These are phyloP conservation scores for Entelexis paramagnoliae DNA, from an alignment of 1,139 yeast species.

Conservation along the genomic window DNA sequence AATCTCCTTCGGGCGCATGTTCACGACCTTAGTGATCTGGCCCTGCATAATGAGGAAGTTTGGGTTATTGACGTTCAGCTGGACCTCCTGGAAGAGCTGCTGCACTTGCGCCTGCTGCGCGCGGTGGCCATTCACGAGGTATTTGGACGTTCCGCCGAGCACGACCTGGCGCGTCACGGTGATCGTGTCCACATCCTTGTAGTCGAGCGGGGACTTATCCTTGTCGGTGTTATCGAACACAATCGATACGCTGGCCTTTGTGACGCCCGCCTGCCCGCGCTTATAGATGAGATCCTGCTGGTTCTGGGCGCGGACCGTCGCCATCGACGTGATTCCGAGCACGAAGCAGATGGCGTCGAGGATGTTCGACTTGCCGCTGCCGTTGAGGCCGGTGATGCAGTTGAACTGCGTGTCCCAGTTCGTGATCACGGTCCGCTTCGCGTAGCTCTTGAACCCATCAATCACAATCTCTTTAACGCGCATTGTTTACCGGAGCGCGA, in stretches of 20 bases:
- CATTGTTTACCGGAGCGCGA: slow-evolving; percentile 43
- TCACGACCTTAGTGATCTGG: slow-evolving; percentile 87
- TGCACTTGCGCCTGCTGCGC: slow-evolving; percentile 93
- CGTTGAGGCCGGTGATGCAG: slow-evolving; percentile 95
- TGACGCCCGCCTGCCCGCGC: slow-evolving; percentile 96
- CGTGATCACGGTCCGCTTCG: slow-evolving; percentile 89
- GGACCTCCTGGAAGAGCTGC: slow-evolving; percentile 85
- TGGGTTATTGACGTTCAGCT: slow-evolving; percentile 90
- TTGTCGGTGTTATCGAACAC: slow-evolving; percentile 81
- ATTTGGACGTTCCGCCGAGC: slow-evolving; percentile 86
- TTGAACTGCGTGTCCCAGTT: slow-evolving; percentile 95
- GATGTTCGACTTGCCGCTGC: slow-evolving; percentile 78
- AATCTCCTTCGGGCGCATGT: slow-evolving; percentile 89
- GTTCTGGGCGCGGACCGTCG: slow-evolving; percentile 87
- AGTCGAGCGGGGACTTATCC: slow-evolving; percentile 75
- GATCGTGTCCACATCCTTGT: slow-evolving; percentile 66
- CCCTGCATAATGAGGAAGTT: slow-evolving; percentile 98
- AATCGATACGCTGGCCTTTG: slow-evolving; percentile 92
- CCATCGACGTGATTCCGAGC: slow-evolving; percentile 89
- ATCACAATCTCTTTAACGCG: slow-evolving; percentile 89
- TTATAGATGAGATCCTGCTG: slow-evolving; percentile 90
- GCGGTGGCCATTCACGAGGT: slow-evolving; percentile 87
- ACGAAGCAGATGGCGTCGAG: slow-evolving; percentile 96
- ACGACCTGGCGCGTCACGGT: slow-evolving; percentile 88
- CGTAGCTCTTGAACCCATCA: slow-evolving; percentile 97